These are phyloP conservation scores for Spatholobus suberectus DNA, from an alignment of 306 rosid genomes.

Conservation along the genomic window DNA sequence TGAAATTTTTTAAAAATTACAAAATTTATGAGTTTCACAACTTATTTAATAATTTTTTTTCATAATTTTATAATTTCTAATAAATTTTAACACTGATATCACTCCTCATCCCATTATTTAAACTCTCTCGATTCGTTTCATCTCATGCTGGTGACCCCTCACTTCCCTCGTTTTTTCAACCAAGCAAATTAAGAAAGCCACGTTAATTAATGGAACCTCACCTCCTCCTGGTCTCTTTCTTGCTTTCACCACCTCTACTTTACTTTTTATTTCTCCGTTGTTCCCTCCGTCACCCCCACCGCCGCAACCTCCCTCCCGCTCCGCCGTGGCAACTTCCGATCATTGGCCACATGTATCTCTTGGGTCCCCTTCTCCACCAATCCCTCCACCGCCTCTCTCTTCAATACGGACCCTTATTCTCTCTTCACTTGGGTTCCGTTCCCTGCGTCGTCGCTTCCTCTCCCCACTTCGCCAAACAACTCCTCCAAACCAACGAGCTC, in stretches of 20 bases:
- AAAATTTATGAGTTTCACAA: too few relatives aligned
- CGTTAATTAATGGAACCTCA: too few relatives aligned
- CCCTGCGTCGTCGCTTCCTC: slow-evolving; percentile 40
- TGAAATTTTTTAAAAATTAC: too few relatives aligned
- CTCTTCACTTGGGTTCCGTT: slow-evolving; percentile 46
- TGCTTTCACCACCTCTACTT: neutral
- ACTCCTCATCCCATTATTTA: too few relatives aligned
- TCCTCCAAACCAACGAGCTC: slow-evolving; percentile 47
- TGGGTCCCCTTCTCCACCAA: slow-evolving; percentile 42
- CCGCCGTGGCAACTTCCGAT: slow-evolving; percentile 30
- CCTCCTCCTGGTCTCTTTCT: neutral
- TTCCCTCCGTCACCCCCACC: neutral
- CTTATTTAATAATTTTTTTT: too few relatives aligned
- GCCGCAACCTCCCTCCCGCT: slow-evolving; percentile 51
- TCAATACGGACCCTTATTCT: slow-evolving; percentile 44
- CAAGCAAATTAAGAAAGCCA: too few relatives aligned
- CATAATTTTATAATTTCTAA: too few relatives aligned
- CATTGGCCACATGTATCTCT: slow-evolving; percentile 43
- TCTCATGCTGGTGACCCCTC: too few relatives aligned
- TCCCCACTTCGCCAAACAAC: slow-evolving; percentile 30
- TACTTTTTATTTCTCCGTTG: neutral
- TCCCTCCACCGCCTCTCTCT: slow-evolving; percentile 46
- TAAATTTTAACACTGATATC: too few relatives aligned
- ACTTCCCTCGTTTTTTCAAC: too few relatives aligned
- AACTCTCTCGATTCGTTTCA: too few relatives aligned